Percentiles rank a stretch among this genome's conserved stretches.
Conservation (phyloP, 2,329 filamentous ascomycete genomes). For the Pseudocercospora fijiensis region DNA sequence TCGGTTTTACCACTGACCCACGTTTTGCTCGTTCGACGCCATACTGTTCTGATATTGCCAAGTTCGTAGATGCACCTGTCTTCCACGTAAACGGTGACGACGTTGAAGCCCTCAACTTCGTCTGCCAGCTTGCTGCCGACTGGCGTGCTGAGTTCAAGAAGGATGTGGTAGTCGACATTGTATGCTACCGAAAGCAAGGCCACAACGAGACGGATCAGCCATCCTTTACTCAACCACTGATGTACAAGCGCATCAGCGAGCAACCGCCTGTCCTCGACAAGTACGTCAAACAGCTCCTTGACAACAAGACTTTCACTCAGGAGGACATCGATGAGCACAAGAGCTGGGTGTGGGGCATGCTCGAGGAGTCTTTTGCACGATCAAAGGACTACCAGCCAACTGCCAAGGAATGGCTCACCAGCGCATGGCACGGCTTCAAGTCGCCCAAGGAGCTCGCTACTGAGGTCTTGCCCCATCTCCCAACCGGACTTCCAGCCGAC, state of each 20-base stretch:
- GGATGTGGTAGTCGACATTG: slow-evolving; percentile 95
- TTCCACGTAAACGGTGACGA: slow-evolving; percentile 99
- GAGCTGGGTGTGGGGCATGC: slow-evolving; percentile 99
- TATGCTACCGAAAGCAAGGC: slow-evolving; percentile 98
- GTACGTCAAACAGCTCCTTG: slow-evolving; percentile 85
- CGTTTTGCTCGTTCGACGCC: slow-evolving; percentile 95
- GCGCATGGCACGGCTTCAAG: slow-evolving; percentile 99
- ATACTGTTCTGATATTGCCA: slow-evolving; percentile 99
- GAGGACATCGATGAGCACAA: slow-evolving; percentile 98
- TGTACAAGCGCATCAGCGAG: slow-evolving; percentile 96
- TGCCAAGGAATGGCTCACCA: slow-evolving; percentile 97
- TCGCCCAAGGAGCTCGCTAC: slow-evolving; percentile 95
- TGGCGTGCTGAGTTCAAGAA: slow-evolving; percentile 99
- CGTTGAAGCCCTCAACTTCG: slow-evolving; percentile 96
- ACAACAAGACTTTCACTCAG: slow-evolving; percentile 93
- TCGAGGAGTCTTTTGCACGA: slow-evolving; percentile 94
- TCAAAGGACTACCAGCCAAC: slow-evolving; percentile 97
- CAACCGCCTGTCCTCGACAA: slow-evolving; percentile 84
- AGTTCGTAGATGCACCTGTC: slow-evolving; percentile 95
- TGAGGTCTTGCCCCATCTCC: slow-evolving; percentile 87
- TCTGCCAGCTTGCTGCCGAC: slow-evolving; percentile 93
- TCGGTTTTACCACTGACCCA: slow-evolving; percentile 98
- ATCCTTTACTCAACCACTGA: slow-evolving; percentile 97
- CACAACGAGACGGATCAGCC: slow-evolving; percentile 99
- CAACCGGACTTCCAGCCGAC: slow-evolving; percentile 73